phyloP scores from a whole-genome alignment of 2,329 filamentous ascomycete species.

The Diaporthe vexans region DNA sequence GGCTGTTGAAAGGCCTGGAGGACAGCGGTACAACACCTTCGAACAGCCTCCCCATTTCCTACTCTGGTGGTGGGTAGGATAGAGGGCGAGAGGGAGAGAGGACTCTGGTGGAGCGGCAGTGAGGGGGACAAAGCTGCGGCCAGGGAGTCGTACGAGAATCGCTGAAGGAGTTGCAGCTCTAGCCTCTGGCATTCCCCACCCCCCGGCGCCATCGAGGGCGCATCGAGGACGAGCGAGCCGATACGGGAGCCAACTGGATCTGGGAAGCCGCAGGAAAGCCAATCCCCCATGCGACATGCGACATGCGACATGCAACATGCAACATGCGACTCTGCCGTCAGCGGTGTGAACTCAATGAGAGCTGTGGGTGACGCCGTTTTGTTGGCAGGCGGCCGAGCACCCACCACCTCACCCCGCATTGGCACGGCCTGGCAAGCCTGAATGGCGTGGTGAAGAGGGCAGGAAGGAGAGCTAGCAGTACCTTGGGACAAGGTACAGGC shows the following conservation, averaged over 20 bases:
- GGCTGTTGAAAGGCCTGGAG: not conserved
- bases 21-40: not conserved
- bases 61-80: too few species aligned
- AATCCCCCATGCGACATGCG: not conserved
- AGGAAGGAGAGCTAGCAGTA: not conserved
- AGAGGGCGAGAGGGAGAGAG: not conserved
- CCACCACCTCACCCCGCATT: slow-evolving; percentile 32
- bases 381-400: slow-evolving; percentile 27
- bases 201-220: not conserved
- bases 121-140: not conserved
- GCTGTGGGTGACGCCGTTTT: slow-evolving; percentile 8
- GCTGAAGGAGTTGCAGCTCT: slow-evolving; percentile 20
- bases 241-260: slow-evolving; percentile 22
- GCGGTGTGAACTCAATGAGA: slow-evolving; percentile 27
- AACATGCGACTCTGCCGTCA: slow-evolving; percentile 28
- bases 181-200: slow-evolving; percentile 5
- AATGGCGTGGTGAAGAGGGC: not conserved
- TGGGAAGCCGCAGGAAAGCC: slow-evolving; percentile 17
- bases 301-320: slow-evolving; percentile 24
- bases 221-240: slow-evolving; percentile 2
- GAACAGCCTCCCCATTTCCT: not conserved
- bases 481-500: slow-evolving; percentile 6
- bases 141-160: slow-evolving; percentile 21
- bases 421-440: slow-evolving; percentile 8
- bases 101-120: not conserved